Evolutionary conservation across 2,329 filamentous ascomycete genomes (phyloP).

Genomic region (Coniella vitis): DNA sequence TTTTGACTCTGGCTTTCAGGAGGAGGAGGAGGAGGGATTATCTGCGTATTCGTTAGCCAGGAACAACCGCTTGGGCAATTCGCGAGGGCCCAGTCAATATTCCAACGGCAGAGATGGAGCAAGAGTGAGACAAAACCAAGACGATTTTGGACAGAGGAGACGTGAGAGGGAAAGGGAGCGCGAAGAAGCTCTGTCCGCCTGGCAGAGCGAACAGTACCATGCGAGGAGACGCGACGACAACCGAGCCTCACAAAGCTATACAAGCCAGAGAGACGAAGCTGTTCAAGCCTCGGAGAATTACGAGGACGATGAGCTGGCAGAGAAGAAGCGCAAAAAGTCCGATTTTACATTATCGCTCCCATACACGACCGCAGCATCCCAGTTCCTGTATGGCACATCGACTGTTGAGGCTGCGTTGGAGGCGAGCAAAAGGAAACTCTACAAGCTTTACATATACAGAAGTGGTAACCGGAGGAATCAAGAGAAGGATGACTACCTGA

Average conservation of each 20-base stretch:
- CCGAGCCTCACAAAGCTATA: not conserved
- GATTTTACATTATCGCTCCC: slow-evolving; percentile 24
- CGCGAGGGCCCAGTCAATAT: too few relatives aligned
- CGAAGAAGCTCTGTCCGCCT: not conserved
- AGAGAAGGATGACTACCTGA: slow-evolving; percentile 37
- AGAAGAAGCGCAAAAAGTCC: slow-evolving; percentile 11
- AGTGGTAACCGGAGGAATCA: slow-evolving; percentile 42
- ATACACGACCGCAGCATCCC: slow-evolving; percentile 78
- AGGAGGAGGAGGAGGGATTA: too few relatives aligned
- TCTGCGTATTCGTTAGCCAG: too few relatives aligned
- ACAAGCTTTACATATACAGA: slow-evolving; percentile 74
- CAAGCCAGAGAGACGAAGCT: not conserved
- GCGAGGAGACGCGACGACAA: not conserved
- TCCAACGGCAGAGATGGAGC: not conserved
- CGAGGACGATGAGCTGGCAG: not conserved
- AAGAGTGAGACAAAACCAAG: not conserved
- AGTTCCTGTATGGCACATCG: slow-evolving; percentile 83
- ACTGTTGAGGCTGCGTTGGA: slow-evolving; percentile 74
- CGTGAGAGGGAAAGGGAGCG: not conserved
- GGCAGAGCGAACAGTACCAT: not conserved
- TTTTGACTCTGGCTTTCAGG: not conserved
- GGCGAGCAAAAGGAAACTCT: slow-evolving; percentile 60
- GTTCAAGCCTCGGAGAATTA: not conserved
- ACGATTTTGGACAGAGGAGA: not conserved
- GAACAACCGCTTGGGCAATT: too few relatives aligned